Percentiles rank a stretch among this genome's conserved stretches.
Evolutionary conservation across 768 basidiomycete genomes (phyloP).

Genomic region (Cystobasidium tubakii): DNA sequence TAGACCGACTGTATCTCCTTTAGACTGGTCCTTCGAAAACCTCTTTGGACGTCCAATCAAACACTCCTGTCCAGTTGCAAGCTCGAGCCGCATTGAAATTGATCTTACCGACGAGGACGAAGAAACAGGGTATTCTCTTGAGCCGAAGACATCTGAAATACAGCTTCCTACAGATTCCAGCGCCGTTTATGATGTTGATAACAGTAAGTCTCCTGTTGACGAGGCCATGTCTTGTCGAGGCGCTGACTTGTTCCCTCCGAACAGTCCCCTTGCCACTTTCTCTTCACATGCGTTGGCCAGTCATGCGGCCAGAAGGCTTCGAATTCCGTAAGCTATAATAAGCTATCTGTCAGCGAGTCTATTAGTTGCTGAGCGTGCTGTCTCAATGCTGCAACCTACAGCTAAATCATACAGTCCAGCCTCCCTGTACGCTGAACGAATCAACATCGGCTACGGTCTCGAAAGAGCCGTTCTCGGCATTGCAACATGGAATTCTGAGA

Average conservation of each 20-base stretch:
- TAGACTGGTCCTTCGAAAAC: constrained; percentile 69
- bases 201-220: neutral
- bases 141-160: constrained; percentile 24
- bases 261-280: neutral
- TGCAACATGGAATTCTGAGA: constrained; percentile 55
- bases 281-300: constrained; percentile 33
- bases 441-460: constrained; percentile 68
- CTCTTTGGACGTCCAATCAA: constrained; percentile 65
- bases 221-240: neutral
- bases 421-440: constrained; percentile 64
- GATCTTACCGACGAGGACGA: constrained; percentile 18
- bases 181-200: neutral
- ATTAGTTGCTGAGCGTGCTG: neutral
- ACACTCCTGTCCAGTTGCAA: constrained; percentile 65
- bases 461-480: constrained; percentile 68
- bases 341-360: too few species aligned
- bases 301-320: constrained; percentile 40
- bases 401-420: constrained; percentile 46
- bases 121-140: constrained; percentile 8
- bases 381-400: neutral
- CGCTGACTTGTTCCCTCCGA: neutral
- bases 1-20: constrained; percentile 19
- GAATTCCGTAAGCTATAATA: constrained; percentile 43
- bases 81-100: neutral
- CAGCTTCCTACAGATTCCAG: neutral